Base-by-base conservation (phyloP, 2,329 filamentous ascomycete genomes). In the Penicillium sp. region DNA sequence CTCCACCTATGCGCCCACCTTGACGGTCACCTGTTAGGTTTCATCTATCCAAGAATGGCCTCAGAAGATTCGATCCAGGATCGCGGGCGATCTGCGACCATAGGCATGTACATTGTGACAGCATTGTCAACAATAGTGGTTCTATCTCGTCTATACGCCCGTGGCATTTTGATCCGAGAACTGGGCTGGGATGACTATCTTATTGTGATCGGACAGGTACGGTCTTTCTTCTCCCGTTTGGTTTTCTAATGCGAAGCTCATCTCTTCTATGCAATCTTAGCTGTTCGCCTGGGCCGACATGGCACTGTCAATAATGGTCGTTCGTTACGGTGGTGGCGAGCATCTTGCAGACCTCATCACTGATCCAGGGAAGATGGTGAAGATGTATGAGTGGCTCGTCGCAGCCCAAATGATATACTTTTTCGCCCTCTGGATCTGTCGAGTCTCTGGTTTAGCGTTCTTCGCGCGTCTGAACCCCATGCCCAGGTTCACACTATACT, bases 31-130 rank as follows among this genome's bases (percentile, higher is more conserved):
- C 8, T 10, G 16, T 37, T 11, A 4, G 27, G 26, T 7, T 35
- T 19, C 11, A 6, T 16, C 13, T 14, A 14, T 22, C 29, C 47
- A 27, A 48, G 7, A 3, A 53, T 53, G 52, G 37, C 43, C 37
- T 46, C 51, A 7, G 27, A 39, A 43, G 41, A 26, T 39, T 21
- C 22, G 41, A 27, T 16, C 31, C 11, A 47, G n/a, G n/a, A 39
- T 48, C 52, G 52, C 16, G 33, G 52, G 19, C 19, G 27, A 13
- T 13, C 41, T 19, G 52, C 52, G 14, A 27, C 16, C n/a, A 19
- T 66, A 75, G 77, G 5, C 31, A 75, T 65, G 31, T 31, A 35
- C 2, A 48, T 63, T n/a, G 45, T 53, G 9, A 59, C 59, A n/a
- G 51, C 56, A 11, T 24, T 63, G 14, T 59, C 59, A 10, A 50